A percentile compares a stretch with the other conserved stretches of the same genome.
Evolutionary conservation across 148 eudicot species (phyloP).

Genomic region (Camellia granthamiana): DNA sequence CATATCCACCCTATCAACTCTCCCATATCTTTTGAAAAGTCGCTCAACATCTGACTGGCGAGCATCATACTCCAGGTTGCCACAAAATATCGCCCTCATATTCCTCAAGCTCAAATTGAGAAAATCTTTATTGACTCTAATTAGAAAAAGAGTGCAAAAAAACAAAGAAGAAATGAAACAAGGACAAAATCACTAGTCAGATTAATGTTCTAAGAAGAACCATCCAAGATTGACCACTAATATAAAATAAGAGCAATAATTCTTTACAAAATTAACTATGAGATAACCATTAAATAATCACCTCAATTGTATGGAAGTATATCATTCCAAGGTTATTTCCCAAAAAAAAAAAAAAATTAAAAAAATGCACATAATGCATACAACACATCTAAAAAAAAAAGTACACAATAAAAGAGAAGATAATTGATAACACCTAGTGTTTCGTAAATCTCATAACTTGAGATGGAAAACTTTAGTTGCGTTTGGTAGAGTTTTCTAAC

Average conservation of each 20-base stretch:
- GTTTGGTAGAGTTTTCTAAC: no score
- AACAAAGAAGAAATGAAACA: background rate
- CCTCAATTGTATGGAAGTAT: background rate
- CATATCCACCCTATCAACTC: conserved; percentile 82
- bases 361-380: background rate
- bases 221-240: background rate
- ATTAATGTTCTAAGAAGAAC: background rate
- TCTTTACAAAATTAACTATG: background rate
- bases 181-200: background rate
- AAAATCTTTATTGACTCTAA: no score
- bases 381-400: background rate
- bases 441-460: background rate
- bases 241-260: background rate
- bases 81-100: conserved; percentile 80
- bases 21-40: conserved; percentile 76
- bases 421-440: background rate
- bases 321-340: background rate
- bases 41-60: conserved; percentile 84
- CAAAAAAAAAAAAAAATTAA: no score
- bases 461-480: background rate
- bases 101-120: conserved; percentile 13
- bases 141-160: background rate
- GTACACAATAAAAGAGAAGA: background rate
- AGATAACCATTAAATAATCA: background rate
- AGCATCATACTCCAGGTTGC: conserved; percentile 76